Evolutionary conservation across 1,139 yeast genomes (phyloP).

Genomic region (Entelexis sorbosivorans): DNA sequence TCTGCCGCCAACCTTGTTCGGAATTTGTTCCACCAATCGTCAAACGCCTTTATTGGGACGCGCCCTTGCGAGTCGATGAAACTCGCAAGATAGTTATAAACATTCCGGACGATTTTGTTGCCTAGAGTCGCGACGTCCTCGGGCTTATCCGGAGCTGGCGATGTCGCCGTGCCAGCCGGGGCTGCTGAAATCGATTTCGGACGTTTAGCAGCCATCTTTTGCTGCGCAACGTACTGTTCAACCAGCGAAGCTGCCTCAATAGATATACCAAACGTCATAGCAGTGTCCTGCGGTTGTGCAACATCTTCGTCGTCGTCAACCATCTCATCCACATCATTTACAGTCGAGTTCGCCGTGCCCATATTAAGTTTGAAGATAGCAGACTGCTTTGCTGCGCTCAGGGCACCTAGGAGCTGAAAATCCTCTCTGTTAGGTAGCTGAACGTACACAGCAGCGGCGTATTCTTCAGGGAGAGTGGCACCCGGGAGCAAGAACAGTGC

Average conservation of each 20-base stretch:
- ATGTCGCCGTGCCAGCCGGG: slow-evolving; percentile 22
- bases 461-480: slow-evolving; percentile 50
- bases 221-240: slow-evolving; percentile 36
- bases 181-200: slow-evolving; percentile 27
- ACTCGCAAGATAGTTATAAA: slow-evolving; percentile 79
- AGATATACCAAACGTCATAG: slow-evolving; percentile 69
- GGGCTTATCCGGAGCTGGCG: slow-evolving; percentile 22
- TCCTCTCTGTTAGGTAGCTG: slow-evolving; percentile 63
- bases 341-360: slow-evolving; percentile 26
- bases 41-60: slow-evolving; percentile 80
- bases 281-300: slow-evolving; percentile 15
- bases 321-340: slow-evolving; percentile 32
- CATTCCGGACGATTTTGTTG: slow-evolving; percentile 78
- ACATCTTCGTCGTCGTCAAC: slow-evolving; percentile 28
- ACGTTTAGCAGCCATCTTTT: slow-evolving; percentile 28
- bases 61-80: slow-evolving; percentile 67
- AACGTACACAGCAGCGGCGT: slow-evolving; percentile 77
- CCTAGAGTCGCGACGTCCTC: slow-evolving; percentile 46
- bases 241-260: slow-evolving; percentile 66
- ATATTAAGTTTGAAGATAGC: slow-evolving; percentile 77
- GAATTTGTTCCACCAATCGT: slow-evolving; percentile 94
- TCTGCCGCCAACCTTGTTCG: slow-evolving; percentile 61
- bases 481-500: slow-evolving; percentile 70
- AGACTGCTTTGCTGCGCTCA: slow-evolving; percentile 68
- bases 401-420: slow-evolving; percentile 63